A percentile compares a stretch with the other conserved stretches of the same genome.
These are phyloP conservation scores for Sarocladiaceae sp. DNA, from an alignment of 2,329 filamentous ascomycete genomes.

Conservation along the genomic window DNA sequence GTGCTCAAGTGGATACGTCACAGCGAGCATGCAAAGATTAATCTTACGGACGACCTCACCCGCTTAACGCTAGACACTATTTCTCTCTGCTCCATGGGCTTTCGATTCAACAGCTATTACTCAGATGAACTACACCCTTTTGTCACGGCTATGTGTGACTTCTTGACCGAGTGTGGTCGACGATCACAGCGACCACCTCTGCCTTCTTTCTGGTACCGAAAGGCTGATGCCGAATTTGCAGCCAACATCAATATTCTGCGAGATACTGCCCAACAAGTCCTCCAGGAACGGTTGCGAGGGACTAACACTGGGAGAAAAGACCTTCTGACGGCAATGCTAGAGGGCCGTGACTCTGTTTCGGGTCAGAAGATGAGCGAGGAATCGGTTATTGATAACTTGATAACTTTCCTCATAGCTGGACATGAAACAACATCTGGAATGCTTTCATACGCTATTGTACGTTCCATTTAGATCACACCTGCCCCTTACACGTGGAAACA, in stretches of 20 bases:
- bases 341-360: constrained; percentile 62
- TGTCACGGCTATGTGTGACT: constrained; percentile 1
- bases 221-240: constrained; percentile 45
- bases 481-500: too few species aligned
- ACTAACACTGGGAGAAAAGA: constrained; percentile 58
- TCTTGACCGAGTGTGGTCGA: neutral
- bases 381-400: constrained; percentile 64
- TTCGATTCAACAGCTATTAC: constrained; percentile 59
- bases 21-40: constrained; percentile 36
- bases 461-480: too few species aligned
- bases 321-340: constrained; percentile 65
- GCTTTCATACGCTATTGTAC: constrained; percentile 60
- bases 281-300: constrained; percentile 50
- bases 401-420: constrained; percentile 64
- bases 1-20: constrained; percentile 50
- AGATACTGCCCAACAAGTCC: constrained; percentile 48
- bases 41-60: constrained; percentile 55
- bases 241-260: constrained; percentile 52
- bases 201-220: constrained; percentile 42
- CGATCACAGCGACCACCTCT: constrained; percentile 38
- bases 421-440: constrained; percentile 70
- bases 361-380: constrained; percentile 58
- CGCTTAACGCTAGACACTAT: constrained; percentile 57
- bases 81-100: constrained; percentile 43
- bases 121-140: constrained; percentile 28